Evolutionary conservation across 208 protist genomes (phyloP).

Genomic region (Acanthamoeba royreba): DNA sequence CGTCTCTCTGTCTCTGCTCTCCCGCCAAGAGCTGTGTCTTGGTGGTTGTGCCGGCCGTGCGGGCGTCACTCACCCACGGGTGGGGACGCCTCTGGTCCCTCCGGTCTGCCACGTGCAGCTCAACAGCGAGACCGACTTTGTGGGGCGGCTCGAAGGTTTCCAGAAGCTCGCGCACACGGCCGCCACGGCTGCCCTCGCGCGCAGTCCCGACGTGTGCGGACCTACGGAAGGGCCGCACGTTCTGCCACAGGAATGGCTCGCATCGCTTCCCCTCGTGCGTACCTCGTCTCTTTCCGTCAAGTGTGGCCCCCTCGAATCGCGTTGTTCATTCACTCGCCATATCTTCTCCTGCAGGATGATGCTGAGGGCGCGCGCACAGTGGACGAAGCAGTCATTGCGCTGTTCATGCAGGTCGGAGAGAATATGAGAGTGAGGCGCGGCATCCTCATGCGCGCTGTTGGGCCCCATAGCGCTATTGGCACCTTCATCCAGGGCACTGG

Average conservation of each 20-base stretch:
- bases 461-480: not conserved
- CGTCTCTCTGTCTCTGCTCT: not conserved
- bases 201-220: not conserved
- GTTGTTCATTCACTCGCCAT: no score
- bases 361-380: no score
- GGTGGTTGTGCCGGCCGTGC: no score
- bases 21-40: not conserved
- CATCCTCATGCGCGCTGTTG: not conserved
- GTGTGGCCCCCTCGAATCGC: no score
- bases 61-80: no score
- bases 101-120: no score
- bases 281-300: no score
- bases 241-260: not conserved
- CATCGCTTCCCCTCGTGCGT: not conserved
- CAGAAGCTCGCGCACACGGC: not conserved
- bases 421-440: not conserved
- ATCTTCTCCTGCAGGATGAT: no score
- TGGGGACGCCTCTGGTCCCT: no score
- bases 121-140: slow-evolving; percentile 38
- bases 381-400: not conserved
- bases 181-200: not conserved
- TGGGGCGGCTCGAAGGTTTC: not conserved
- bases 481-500: not conserved
- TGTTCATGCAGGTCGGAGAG: slow-evolving; percentile 40
- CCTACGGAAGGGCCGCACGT: not conserved